Evolutionary conservation across 495 filamentous ascomycete genomes (phyloP).

Genomic region (Penicillium dipodomyicola): DNA sequence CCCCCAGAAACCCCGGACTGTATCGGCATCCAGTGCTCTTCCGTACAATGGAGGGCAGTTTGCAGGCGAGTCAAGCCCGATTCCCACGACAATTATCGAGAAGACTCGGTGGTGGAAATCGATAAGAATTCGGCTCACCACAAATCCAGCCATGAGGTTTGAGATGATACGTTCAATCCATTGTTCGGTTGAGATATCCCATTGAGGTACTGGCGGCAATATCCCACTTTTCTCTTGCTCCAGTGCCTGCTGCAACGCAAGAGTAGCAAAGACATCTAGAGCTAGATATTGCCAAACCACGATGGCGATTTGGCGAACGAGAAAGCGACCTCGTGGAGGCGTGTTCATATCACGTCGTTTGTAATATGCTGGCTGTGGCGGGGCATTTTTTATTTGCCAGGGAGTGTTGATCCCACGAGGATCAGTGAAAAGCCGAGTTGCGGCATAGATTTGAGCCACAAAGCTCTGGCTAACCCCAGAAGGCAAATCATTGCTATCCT

Average conservation of each 20-base stretch:
- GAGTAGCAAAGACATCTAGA: constrained; percentile 21
- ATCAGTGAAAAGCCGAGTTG: constrained; percentile 15
- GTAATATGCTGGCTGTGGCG: constrained; percentile 25
- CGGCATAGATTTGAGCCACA: constrained; percentile 7
- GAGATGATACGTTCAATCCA: constrained; percentile 23
- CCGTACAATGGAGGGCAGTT: constrained; percentile 41
- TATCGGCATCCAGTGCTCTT: constrained; percentile 30
- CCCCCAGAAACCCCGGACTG: constrained; percentile 34
- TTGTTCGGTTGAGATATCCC: constrained; percentile 21
- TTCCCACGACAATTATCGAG: constrained; percentile 24
- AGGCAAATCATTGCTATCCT: constrained; percentile 16
- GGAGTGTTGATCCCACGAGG: constrained; percentile 23
- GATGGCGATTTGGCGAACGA: constrained; percentile 22
- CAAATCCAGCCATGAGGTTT: constrained; percentile 20
- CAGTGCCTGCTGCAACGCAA: constrained; percentile 18
- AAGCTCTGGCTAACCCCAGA: background rate
- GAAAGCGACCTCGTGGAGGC: constrained; percentile 18
- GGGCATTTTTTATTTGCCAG: constrained; percentile 24
- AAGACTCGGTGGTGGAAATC: constrained; percentile 22
- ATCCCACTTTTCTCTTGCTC: constrained; percentile 12
- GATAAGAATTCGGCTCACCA: constrained; percentile 24
- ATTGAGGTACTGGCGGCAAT: constrained; percentile 15
- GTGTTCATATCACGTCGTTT: background rate
- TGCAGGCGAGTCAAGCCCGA: constrained; percentile 20
- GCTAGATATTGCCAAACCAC: constrained; percentile 23